These are phyloP conservation scores for Coleophoma eucalyptorum DNA, from an alignment of 2,329 filamentous ascomycete genomes.

Conservation along the genomic window DNA sequence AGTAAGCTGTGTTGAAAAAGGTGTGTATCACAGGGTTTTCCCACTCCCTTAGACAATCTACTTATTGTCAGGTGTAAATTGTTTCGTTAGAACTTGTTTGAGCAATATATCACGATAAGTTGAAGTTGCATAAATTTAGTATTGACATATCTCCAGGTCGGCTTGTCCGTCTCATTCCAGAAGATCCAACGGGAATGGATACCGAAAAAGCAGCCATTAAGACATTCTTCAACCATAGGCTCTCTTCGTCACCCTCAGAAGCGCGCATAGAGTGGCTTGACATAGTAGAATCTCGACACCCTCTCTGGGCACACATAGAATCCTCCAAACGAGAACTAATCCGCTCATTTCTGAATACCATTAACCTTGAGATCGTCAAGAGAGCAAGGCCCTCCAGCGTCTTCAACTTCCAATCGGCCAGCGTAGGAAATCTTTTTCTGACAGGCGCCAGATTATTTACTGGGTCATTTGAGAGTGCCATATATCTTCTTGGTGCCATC, in stretches of 20 bases:
- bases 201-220: conserved; percentile 73
- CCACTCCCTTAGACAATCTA: not conserved
- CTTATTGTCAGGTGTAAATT: too few species aligned
- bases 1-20: too few species aligned
- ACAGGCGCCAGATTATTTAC: conserved; percentile 87
- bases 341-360: conserved; percentile 70
- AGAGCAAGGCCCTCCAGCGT: conserved; percentile 67
- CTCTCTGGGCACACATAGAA: conserved; percentile 68
- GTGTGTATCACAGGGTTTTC: too few species aligned
- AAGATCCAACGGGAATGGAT: conserved; percentile 41
- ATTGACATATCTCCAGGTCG: conserved; percentile 52
- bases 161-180: conserved; percentile 85
- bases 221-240: conserved; percentile 80
- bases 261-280: conserved; percentile 82
- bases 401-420: conserved; percentile 75
- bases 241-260: conserved; percentile 55
- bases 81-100: too few species aligned
- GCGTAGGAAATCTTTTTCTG: conserved; percentile 75
- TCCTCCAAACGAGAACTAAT: conserved; percentile 74
- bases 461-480: conserved; percentile 86
- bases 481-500: conserved; percentile 84
- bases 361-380: conserved; percentile 77
- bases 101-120: too few species aligned
- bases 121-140: too few species aligned
- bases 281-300: conserved; percentile 79